Conservation (phyloP, 2,329 filamentous ascomycete genomes). For the Penicillium freii region DNA sequence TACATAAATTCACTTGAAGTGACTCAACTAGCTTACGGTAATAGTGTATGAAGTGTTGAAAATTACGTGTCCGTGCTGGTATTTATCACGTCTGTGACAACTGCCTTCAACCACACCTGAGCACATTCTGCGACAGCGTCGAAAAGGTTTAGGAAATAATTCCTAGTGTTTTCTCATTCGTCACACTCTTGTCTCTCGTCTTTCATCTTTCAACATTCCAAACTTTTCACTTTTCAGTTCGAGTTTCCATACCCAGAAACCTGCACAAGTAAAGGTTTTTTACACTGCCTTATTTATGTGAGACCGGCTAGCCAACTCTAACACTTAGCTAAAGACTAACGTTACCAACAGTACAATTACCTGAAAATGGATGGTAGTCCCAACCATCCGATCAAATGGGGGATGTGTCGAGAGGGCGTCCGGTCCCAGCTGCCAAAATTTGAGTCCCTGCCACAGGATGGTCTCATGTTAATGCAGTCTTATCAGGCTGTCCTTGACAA, state of each 20-base stretch:
- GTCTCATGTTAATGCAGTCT: neutral
- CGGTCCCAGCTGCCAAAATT: neutral
- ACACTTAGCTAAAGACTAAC: neutral
- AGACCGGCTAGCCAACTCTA: neutral
- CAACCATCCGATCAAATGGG: conserved; percentile 1
- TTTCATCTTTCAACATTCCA: neutral
- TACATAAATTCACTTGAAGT: neutral
- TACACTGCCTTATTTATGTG: neutral
- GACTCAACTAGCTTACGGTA: neutral
- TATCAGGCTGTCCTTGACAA: conserved; percentile 7
- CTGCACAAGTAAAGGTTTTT: neutral
- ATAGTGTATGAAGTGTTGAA: neutral
- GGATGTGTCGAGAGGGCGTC: neutral
- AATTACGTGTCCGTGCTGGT: neutral
- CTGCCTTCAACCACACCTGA: neutral
- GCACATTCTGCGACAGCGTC: neutral
- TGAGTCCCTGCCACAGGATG: neutral
- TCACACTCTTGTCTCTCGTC: too few relatives aligned
- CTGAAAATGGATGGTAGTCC: neutral
- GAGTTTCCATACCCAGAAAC: neutral
- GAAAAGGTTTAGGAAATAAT: neutral
- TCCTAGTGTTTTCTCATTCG: neutral
- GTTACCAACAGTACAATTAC: neutral
- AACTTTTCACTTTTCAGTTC: neutral
- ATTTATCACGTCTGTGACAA: neutral